These are phyloP conservation scores for Boechera divaricarpa DNA, from an alignment of 345 rosid species.

Conservation along the genomic window DNA sequence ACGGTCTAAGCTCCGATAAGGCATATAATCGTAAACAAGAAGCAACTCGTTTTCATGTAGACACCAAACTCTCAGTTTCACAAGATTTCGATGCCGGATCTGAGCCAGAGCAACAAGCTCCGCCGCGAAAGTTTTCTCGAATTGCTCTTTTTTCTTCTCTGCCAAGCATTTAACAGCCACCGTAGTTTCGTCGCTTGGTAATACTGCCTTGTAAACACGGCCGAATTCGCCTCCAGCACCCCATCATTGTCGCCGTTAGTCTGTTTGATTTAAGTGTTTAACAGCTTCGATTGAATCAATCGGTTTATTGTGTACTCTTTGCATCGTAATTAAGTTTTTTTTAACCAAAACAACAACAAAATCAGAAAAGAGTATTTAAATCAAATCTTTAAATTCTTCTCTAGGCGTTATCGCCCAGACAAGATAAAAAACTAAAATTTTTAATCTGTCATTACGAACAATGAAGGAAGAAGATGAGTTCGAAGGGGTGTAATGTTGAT, in stretches of 20 bases:
- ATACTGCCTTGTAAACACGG: slow-evolving; percentile 69
- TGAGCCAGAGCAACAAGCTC: slow-evolving; percentile 94
- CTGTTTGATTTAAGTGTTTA: slow-evolving; percentile 31
- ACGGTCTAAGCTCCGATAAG: slow-evolving; percentile 88
- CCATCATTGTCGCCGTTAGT: slow-evolving; percentile 18
- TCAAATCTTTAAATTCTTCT: not conserved
- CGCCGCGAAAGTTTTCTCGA: slow-evolving; percentile 90
- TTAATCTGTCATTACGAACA: slow-evolving; percentile 41
- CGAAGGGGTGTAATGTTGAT: no score
- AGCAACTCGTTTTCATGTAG: slow-evolving; percentile 80
- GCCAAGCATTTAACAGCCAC: slow-evolving; percentile 94
- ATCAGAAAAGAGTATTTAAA: slow-evolving; percentile 12
- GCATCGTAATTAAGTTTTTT: slow-evolving; percentile 29
- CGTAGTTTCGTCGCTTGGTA: slow-evolving; percentile 86
- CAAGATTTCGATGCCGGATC: slow-evolving; percentile 93
- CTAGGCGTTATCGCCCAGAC: slow-evolving; percentile 45
- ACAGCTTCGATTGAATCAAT: slow-evolving; percentile 16
- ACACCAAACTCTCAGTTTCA: slow-evolving; percentile 91
- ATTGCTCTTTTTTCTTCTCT: slow-evolving; percentile 83
- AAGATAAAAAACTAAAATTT: slow-evolving; percentile 19
- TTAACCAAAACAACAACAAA: not conserved
- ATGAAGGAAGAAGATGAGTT: not conserved
- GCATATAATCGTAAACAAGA: slow-evolving; percentile 95
- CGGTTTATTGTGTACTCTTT: slow-evolving; percentile 36
- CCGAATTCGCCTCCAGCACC: slow-evolving; percentile 71